Conservation (phyloP, 1,284 basidiomycete species). For the Naganishia liquefaciens region DNA sequence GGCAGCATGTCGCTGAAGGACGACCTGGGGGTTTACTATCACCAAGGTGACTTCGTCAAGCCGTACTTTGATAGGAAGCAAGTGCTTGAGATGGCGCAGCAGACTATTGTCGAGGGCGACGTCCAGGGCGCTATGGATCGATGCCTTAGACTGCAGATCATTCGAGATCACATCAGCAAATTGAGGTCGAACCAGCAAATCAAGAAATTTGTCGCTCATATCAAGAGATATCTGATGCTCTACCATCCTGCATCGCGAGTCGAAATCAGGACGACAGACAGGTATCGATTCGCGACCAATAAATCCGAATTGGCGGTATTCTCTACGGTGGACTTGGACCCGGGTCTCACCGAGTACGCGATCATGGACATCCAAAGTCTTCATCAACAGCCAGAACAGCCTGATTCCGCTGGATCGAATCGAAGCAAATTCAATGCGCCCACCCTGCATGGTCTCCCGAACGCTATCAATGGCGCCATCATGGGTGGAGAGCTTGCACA, state of each 20-base stretch:
- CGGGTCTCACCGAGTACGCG: constrained; percentile 30
- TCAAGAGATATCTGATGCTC: constrained; percentile 47
- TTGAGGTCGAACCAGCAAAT: constrained; percentile 1
- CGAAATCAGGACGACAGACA: constrained; percentile 48
- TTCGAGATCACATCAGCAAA: constrained; percentile 4
- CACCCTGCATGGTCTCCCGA: constrained; percentile 12
- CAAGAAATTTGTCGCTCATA: constrained; percentile 40
- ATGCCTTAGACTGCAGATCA: constrained; percentile 15
- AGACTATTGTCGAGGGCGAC: constrained; percentile 34
- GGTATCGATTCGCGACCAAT: constrained; percentile 47
- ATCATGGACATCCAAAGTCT: constrained; percentile 13
- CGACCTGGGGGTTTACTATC: constrained; percentile 50
- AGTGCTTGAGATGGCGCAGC: constrained; percentile 26
- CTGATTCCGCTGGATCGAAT: background rate
- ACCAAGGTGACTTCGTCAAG: constrained; percentile 44
- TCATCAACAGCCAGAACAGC: background rate
- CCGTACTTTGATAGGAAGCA: constrained; percentile 42
- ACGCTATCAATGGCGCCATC: constrained; percentile 1
- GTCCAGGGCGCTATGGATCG: constrained; percentile 36
- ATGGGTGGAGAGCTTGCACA: constrained; percentile 7
- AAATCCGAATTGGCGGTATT: constrained; percentile 51
- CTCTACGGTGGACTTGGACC: constrained; percentile 43
- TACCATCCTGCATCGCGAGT: constrained; percentile 46
- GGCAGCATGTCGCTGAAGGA: constrained; percentile 12
- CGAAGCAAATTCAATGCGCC: constrained; percentile 1